phyloP scores from a whole-genome alignment of 2,329 filamentous ascomycete species.

The Exutisphaerella laricina region DNA sequence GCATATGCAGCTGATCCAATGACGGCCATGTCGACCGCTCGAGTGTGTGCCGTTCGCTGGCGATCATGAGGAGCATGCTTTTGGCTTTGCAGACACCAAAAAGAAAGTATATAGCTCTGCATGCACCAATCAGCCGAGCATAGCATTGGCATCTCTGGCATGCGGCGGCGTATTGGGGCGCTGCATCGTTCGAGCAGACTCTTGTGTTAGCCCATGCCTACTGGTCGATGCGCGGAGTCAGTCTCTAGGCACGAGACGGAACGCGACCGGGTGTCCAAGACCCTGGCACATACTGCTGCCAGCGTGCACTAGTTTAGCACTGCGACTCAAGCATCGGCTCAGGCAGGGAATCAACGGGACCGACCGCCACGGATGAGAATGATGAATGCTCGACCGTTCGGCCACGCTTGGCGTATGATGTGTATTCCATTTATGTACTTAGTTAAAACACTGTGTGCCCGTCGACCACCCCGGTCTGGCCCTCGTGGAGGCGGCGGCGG shows the following conservation, averaged over 20 bases:
- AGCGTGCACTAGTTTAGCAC: conserved; percentile 7
- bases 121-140: conserved; percentile 5
- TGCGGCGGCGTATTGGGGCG: too few relatives aligned
- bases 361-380: conserved; percentile 8
- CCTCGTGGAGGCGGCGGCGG: too few relatives aligned
- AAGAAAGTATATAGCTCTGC: background rate
- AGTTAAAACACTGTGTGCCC: too few relatives aligned
- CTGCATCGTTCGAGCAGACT: too few relatives aligned
- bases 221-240: too few relatives aligned
- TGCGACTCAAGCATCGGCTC: conserved; percentile 8
- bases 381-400: conserved; percentile 7
- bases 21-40: background rate
- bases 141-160: too few relatives aligned
- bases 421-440: too few relatives aligned
- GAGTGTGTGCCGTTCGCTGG: conserved; percentile 4
- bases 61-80: conserved; percentile 10
- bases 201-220: too few relatives aligned
- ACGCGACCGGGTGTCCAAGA: conserved; percentile 1
- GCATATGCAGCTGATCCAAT: conserved; percentile 14
- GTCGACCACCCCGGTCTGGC: too few relatives aligned
- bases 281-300: conserved; percentile 5
- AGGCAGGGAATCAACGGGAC: conserved; percentile 6
- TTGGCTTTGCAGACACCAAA: background rate
- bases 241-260: too few relatives aligned
- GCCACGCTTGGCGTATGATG: too few relatives aligned